Evolutionary conservation across 306 rosid species (phyloP), one percentile per base, ranked within the genome.

Genomic region (Ormosia semicastrata): DNA sequence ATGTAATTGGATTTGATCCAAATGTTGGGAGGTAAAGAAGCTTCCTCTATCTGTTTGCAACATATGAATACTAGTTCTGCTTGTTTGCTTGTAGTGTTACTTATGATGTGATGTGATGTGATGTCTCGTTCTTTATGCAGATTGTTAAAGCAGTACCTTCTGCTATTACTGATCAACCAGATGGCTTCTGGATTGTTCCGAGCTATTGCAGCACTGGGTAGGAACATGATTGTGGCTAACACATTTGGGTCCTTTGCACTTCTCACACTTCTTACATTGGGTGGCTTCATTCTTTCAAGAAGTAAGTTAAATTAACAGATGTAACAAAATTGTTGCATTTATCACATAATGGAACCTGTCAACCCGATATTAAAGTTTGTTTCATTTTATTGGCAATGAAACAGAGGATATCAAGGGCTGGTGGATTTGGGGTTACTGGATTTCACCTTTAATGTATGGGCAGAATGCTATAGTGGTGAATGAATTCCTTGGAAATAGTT

Each of bases 361-460:
- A 24, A 24, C 4, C 63, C 75, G 46, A 63, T 47, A 34, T 30
- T 53, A 59, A 81, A 74, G 49, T 40, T 74, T 69, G 36, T 72
- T 79, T 72, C 33, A 10, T 77, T 78, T 75, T n/a, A 71, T 75
- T 86, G 83, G 8, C 68, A 32, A 78, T 71, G 34, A 77, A 58
- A 72, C 82, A 90, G 94, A 87, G 32, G 74, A 85, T 71, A 85
- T 90, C 71, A 87, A 87, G 70, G 5, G 17, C 1, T 88, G 94
- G 94, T 85, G 90, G 86, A 85, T 85, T 63, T 90, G 92, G 90
- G 91, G 86, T 66, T 88, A 83, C 64, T 88, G 90, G 91, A 76
- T 82, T 9, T 90, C 92, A 67, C 94, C 94, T 13, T 41, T 90
- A 76, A 90, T 78, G 88, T 90, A 86, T 65, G 92, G 88, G 29